Conservation (phyloP, 1,139 yeast genomes). For the Candida sp. region DNA sequence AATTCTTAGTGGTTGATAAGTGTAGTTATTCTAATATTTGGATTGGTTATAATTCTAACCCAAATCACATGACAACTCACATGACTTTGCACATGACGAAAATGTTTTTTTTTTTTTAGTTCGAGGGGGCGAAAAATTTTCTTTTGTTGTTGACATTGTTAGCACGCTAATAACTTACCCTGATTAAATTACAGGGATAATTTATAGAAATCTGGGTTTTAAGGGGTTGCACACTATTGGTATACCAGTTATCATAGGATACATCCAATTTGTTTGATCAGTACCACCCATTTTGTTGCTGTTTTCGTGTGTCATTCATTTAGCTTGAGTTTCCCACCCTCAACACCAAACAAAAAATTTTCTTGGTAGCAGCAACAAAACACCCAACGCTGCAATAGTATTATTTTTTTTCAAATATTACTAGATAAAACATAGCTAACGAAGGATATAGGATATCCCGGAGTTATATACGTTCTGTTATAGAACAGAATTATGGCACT, state of each 20-base stretch:
- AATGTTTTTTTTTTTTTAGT: background rate
- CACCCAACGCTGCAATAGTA: too few relatives aligned
- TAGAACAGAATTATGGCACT: constrained; percentile 19
- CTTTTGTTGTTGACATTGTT: background rate
- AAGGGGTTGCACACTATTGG: background rate
- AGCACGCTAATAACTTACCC: background rate
- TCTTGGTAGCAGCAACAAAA: too few relatives aligned
- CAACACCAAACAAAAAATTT: background rate
- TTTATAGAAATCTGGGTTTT: background rate
- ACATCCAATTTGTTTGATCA: background rate
- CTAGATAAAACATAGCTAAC: too few relatives aligned
- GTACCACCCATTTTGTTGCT: background rate
- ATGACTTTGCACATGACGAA: background rate
- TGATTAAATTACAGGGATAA: background rate
- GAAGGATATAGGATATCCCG: too few relatives aligned
- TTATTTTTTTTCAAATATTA: too few relatives aligned
- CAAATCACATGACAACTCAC: background rate
- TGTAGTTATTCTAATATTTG: too few relatives aligned
- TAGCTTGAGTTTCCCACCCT: background rate
- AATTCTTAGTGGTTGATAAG: background rate
- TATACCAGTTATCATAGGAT: background rate
- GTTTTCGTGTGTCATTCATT: background rate
- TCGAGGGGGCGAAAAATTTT: constrained; percentile 3
- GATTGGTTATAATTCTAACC: too few relatives aligned
- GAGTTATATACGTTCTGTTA: too few relatives aligned